Evolutionary conservation across 805 yeast species (phyloP).

Genomic region (Cyberlindnera mississippiensis): DNA sequence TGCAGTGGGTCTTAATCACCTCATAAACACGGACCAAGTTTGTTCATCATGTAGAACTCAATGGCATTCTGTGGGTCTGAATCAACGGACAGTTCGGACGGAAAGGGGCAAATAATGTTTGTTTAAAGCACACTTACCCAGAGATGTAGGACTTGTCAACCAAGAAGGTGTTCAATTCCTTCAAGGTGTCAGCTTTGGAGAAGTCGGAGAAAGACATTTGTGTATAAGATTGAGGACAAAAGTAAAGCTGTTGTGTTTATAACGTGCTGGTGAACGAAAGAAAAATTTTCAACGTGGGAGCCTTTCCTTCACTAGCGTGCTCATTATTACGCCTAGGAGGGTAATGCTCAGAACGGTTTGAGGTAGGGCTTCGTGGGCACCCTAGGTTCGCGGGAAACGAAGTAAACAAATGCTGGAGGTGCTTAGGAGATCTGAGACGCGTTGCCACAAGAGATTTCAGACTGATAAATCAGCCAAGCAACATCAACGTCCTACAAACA

Average conservation of each 20-base stretch:
- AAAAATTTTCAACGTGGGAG: slow-evolving; percentile 4
- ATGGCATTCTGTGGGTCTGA: no score
- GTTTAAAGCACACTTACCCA: slow-evolving; percentile 66
- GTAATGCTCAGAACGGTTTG: no score
- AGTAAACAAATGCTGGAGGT: no score
- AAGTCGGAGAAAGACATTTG: slow-evolving; percentile 76
- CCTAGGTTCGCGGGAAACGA: no score
- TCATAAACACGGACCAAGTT: slow-evolving; percentile 95
- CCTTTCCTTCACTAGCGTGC: neutral
- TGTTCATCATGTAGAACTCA: slow-evolving; percentile 52
- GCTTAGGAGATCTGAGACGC: no score
- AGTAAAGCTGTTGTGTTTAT: neutral
- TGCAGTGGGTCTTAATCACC: slow-evolving; percentile 96
- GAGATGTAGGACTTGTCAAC: slow-evolving; percentile 92
- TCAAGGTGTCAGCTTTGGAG: slow-evolving; percentile 70
- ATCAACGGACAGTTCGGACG: no score
- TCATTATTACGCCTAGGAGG: no score
- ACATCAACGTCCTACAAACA: neutral
- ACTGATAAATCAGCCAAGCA: neutral
- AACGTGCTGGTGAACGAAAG: neutral
- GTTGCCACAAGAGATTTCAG: no score
- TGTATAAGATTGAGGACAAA: slow-evolving; percentile 1
- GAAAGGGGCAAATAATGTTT: no score
- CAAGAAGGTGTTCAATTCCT: slow-evolving; percentile 77
- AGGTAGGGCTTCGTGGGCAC: slow-evolving; percentile 5